phyloP scores from a whole-genome alignment of 2,329 filamentous ascomycete species.

The Ophiocordyceps camponoti-saundersi region DNA sequence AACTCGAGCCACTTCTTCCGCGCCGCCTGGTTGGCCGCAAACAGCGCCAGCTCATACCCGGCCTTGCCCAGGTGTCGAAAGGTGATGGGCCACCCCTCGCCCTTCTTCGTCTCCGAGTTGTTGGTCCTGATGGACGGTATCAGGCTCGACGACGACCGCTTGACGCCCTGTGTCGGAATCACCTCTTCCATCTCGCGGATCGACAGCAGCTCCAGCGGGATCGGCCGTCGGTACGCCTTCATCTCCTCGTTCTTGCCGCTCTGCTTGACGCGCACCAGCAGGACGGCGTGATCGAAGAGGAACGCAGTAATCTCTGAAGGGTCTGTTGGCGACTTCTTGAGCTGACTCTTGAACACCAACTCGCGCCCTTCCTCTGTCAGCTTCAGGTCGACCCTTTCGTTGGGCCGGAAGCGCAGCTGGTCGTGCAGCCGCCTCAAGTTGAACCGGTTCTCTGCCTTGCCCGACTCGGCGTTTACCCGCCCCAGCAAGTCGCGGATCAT shows the following conservation, averaged over 20 bases:
- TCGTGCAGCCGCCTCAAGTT: constrained; percentile 85
- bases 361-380: constrained; percentile 87
- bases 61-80: constrained; percentile 93
- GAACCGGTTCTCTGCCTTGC: constrained; percentile 94
- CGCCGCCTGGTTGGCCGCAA: constrained; percentile 68
- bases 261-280: constrained; percentile 80
- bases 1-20: constrained; percentile 95
- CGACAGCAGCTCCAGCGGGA: constrained; percentile 79
- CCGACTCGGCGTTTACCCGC: constrained; percentile 84
- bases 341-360: constrained; percentile 79
- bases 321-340: constrained; percentile 87
- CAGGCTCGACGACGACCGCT: constrained; percentile 76
- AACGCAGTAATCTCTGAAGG: constrained; percentile 84
- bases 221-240: constrained; percentile 85
- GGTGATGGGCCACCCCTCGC: constrained; percentile 81
- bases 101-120: constrained; percentile 36
- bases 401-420: constrained; percentile 76
- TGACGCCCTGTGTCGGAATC: constrained; percentile 64
- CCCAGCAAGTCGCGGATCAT: constrained; percentile 77
- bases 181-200: constrained; percentile 97
- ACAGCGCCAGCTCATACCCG: constrained; percentile 83
- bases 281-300: constrained; percentile 87
- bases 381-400: constrained; percentile 84
- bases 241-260: constrained; percentile 89
- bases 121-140: constrained; percentile 38